Evolutionary conservation across 116 monocot genomes (phyloP), one percentile per base, ranked within the genome.

Genomic region (Posidonia oceanica): DNA sequence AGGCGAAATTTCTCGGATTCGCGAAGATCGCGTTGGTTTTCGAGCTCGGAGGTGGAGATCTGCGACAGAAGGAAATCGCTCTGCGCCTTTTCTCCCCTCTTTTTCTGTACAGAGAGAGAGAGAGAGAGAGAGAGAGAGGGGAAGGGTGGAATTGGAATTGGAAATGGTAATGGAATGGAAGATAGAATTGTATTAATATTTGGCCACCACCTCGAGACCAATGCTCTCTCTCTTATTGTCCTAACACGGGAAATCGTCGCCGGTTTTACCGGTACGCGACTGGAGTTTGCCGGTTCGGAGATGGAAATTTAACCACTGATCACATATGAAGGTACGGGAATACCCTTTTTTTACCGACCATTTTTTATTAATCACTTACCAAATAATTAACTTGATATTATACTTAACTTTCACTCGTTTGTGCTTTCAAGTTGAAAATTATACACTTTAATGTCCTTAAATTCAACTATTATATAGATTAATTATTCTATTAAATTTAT

Each of bases 251-350:
- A 63, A 66, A 21, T 22, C 52, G 62, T 52, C 38, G 63, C 63
- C 72, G 63, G 72, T 72, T 72, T 52, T 48, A 42, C 72, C 72
- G 72, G 73, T 74, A 52, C 39, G 10, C 55, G 65, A 65, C 64
- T 65, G 54, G 65, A 39, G 40, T 20, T 40, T 40, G 40, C 40
- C 65, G 8, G 65, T 65, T 21, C 61, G 22, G 14, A 36, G 36
- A 61, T 61, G 61, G 3, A 29, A 61, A 61, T 14, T 14, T 29
- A 13, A 22, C 23, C 23, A 29, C 60, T 11, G 2, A 22, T 60
- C 18, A 20, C 18, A 11, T 2, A 29, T 18, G 4, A 29, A 61
- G 11, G 12, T 61, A 36, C 61, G 23, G 3, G 29, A 61, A 61
- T 61, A 61, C 23, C 61, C 61, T 36, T 36, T 12, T 1, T 48